Base-by-base conservation (phyloP, 2,329 filamentous ascomycete species). In the Neopestalotiopsis rosae region DNA sequence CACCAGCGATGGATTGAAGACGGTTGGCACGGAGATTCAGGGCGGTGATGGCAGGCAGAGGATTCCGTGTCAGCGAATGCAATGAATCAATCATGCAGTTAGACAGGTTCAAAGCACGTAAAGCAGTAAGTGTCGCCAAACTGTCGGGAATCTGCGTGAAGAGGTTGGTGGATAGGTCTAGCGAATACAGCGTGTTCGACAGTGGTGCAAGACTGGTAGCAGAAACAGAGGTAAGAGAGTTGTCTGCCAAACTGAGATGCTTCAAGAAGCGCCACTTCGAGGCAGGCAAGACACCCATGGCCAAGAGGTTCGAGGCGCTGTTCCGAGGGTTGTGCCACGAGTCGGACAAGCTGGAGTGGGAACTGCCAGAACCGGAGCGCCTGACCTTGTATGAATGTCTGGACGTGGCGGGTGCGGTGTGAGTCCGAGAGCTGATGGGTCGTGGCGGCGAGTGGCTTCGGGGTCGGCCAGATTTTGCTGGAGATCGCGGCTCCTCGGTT, bases 61-160 rank as follows among this genome's bases (percentile, higher is more conserved):
- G 94, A 75, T 92, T 96, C 71, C 92, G 90, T 2, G 91, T 91
- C 57, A 99, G 85, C 1, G 95, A 97, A 75, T 97, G 93, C 68
- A 99, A 86, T 17, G 94, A 96, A 74, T 95, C 93, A 71, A 99
- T 98, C 95, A 98, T 98, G 86, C 95, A 98, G 76, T 97, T 93
- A 4, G 95, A 97, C 32, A 99, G 86, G 76, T 99, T 98, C 67
- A 99, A 84, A 30, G 96, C 95, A 72, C 95, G 91, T n/a, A 99
- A 87, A 34, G 94, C 92, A 24, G 94, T 94, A 69, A 99, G 85
- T 10, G 90, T 93, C 13, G 95, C 92, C 68, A 99, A 84, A 75
- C 93, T 96, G 79, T 98, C 96, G 1, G 96, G 96, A 67, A 98
- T 92, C 79, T 98, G 93, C n/a, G 90, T 91, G 79, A 99, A 97